Conservation (phyloP, 2,329 filamentous ascomycete species). For the Pseudocercospora cruenta region DNA sequence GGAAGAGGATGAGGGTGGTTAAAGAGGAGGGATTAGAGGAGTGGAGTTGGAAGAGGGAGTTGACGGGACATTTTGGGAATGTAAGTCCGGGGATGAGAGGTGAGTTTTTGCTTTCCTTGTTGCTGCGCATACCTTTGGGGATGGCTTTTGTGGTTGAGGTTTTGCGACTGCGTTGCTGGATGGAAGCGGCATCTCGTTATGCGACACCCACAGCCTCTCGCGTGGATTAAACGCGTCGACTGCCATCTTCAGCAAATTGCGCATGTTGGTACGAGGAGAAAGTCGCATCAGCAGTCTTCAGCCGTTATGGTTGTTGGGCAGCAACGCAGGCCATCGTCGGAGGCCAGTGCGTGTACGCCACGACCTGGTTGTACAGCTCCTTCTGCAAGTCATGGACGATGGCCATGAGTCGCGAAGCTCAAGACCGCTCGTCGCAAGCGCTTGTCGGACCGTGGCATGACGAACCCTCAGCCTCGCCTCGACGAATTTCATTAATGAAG, state of each 20-base stretch:
- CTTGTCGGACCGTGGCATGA: neutral
- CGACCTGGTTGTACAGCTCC: conserved; percentile 13
- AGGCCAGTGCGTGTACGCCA: neutral
- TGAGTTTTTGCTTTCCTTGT: conserved; percentile 37
- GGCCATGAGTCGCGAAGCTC: conserved; percentile 2
- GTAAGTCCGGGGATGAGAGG: conserved; percentile 77
- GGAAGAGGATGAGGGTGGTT: conserved; percentile 64
- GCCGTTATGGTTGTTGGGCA: conserved; percentile 4
- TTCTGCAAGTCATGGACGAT: conserved; percentile 14
- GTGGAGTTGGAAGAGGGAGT: conserved; percentile 79
- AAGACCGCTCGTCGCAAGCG: neutral
- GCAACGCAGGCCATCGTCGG: conserved; percentile 2
- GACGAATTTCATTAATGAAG: no score
- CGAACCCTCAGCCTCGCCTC: neutral
- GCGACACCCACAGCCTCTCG: neutral
- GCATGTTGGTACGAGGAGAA: neutral
- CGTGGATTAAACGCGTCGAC: neutral
- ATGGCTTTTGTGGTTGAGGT: no score
- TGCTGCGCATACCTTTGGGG: no score
- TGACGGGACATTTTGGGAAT: conserved; percentile 90
- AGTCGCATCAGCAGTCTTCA: conserved; percentile 1
- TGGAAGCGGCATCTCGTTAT: no score
- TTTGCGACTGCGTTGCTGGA: no score
- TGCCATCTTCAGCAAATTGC: neutral
- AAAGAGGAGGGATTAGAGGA: conserved; percentile 48